Evolutionary conservation across 2,329 filamentous ascomycete genomes (phyloP).

Genomic region (Juglanconis sp.): DNA sequence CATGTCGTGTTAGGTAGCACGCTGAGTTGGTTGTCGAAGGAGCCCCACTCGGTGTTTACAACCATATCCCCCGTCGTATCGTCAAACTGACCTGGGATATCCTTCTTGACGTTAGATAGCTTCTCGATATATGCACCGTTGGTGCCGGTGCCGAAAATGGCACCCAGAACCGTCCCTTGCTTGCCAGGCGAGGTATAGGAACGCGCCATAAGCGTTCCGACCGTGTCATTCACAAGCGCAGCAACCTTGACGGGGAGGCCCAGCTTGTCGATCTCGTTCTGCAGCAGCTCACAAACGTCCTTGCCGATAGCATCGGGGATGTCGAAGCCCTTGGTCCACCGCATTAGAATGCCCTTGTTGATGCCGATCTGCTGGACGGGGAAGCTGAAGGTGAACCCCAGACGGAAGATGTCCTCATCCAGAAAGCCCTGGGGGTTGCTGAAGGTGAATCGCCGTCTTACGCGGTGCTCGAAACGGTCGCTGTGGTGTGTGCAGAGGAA

Average conservation of each 20-base stretch:
- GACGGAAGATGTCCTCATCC: conserved; percentile 79
- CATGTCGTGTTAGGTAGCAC: conserved; percentile 83
- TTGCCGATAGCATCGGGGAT: conserved; percentile 92
- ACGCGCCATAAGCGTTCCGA: conserved; percentile 95
- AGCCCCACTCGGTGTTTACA: conserved; percentile 97
- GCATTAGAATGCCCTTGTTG: conserved; percentile 89
- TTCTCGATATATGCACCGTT: conserved; percentile 98
- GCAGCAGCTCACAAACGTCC: conserved; percentile 88
- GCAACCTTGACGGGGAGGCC: conserved; percentile 89
- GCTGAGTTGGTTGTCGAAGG: conserved; percentile 90
- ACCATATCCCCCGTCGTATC: conserved; percentile 88
- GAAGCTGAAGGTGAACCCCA: conserved; percentile 99
- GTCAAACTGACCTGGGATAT: conserved; percentile 68
- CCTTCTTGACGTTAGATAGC: conserved; percentile 78
- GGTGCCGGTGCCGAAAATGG: conserved; percentile 95
- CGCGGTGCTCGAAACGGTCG: conserved; percentile 75
- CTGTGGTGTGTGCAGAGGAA: conserved; percentile 86
- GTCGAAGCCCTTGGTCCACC: conserved; percentile 99
- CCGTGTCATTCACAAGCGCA: conserved; percentile 94
- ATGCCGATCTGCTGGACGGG: conserved; percentile 92
- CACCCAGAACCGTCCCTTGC: conserved; percentile 82
- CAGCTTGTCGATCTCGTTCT: conserved; percentile 83
- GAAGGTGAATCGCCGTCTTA: conserved; percentile 60
- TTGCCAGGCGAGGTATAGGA: conserved; percentile 91
- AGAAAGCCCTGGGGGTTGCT: conserved; percentile 57